Percentiles rank a stretch among this genome's conserved stretches.
Conservation (phyloP, 208 protist species). For the Zelonia costaricensis region DNA sequence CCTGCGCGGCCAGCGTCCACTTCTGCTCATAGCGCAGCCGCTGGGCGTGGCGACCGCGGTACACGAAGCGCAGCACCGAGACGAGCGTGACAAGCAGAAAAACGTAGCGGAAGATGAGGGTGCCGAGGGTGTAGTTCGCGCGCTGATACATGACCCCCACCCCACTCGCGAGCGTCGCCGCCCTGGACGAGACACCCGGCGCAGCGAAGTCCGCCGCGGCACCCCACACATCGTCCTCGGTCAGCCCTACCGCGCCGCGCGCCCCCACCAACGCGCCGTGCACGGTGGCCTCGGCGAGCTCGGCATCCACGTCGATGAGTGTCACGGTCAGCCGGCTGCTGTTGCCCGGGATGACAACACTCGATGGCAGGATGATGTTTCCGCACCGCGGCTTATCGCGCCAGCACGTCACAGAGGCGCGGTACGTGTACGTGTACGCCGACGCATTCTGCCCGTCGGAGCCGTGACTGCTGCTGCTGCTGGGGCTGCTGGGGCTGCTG, state of each 20-base stretch:
- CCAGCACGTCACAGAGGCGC: slow-evolving; percentile 51
- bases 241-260: no score
- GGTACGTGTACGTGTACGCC: slow-evolving; percentile 39
- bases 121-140: slow-evolving; percentile 56
- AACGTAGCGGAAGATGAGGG: slow-evolving; percentile 65
- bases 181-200: neutral
- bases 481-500: slow-evolving; percentile 4
- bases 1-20: slow-evolving; percentile 51
- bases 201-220: no score
- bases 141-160: slow-evolving; percentile 76
- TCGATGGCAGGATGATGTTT: slow-evolving; percentile 60
- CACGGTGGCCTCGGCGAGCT: slow-evolving; percentile 47
- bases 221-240: no score
- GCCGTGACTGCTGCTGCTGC: neutral
- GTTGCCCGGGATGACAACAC: slow-evolving; percentile 39
- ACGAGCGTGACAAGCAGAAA: slow-evolving; percentile 50
- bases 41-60: slow-evolving; percentile 24
- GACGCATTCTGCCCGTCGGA: slow-evolving; percentile 1
- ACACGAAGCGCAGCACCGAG: slow-evolving; percentile 53
- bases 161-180: slow-evolving; percentile 16
- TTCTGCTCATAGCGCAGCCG: slow-evolving; percentile 59
- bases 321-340: slow-evolving; percentile 56
- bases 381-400: slow-evolving; percentile 39
- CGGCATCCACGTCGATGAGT: slow-evolving; percentile 52
- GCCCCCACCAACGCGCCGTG: neutral